Evolutionary conservation across 352 stramenopile species (phyloP), one percentile per base, ranked within the genome.

Genomic region (Phytopythium litorale): DNA sequence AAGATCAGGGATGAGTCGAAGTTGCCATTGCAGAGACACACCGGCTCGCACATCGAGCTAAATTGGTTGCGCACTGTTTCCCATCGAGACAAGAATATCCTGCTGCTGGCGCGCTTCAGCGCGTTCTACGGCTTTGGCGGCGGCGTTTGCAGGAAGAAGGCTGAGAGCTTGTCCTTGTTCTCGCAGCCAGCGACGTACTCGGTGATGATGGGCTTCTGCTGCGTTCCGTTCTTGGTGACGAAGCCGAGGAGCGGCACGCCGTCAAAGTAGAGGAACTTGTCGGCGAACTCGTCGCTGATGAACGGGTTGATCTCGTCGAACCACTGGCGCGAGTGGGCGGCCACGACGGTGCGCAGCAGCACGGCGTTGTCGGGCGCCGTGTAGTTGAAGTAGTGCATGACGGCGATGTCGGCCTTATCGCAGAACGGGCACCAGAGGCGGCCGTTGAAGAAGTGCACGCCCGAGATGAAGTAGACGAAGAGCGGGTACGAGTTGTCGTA

Each of bases 341-440:
- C 78, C 25, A 91, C 82, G 23, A 88, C 63, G 18, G 75, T 76
- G 12, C 72, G 75, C 50, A 94, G 38, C 53, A 94, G 21, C 48
- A 90, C 72, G 8, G 84, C 80, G 28, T 66, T 60, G 11, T 74
- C 71, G 0, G 82, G 77, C 12, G 84, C 84, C 23, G 81, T 78
- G 62, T 86, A 78, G 62, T 92, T 90, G 67, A 81, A 94, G 58
- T 89, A 92, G 67, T 92, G 79, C 62, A 84, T 83, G 46, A 85
- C 71, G 6, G 80, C 73, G n/a, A 94, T 57, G 48, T 92, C 76
- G 3, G 80, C 77, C 40, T 80, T 81, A 62, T 94, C 84, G 63
- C 84, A 94, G 62, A 87, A 92, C 57, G 76, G 82, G 57, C 84
- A 94, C 84, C 84, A 94, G n/a, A 92, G 71, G 0, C 84, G 81